Evolutionary conservation across 164 flowering plant genomes (phyloP).

Genomic region (Brasenia schreberi): DNA sequence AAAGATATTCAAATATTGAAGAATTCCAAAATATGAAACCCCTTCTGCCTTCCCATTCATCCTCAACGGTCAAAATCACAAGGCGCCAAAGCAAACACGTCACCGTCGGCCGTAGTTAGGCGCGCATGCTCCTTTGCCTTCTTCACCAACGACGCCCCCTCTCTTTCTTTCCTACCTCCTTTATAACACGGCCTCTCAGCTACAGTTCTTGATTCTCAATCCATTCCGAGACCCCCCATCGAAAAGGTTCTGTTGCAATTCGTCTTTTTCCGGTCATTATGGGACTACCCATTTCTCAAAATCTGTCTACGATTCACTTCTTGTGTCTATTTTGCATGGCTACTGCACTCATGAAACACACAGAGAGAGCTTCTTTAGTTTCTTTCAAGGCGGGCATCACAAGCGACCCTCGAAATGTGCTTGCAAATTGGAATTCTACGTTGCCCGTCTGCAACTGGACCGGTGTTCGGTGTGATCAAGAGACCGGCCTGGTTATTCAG

Average conservation of each 20-base stretch:
- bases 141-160: neutral
- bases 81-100: neutral
- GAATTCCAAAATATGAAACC: too few species aligned
- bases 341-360: neutral
- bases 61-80: neutral
- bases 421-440: constrained; percentile 42
- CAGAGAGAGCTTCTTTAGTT: constrained; percentile 40
- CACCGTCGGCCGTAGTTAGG: neutral
- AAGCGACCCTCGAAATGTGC: constrained; percentile 34
- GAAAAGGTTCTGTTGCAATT: neutral
- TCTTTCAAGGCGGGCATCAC: constrained; percentile 39
- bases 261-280: neutral
- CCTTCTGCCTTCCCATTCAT: neutral
- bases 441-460: constrained; percentile 63
- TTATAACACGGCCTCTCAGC: neutral
- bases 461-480: constrained; percentile 44
- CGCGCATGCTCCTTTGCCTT: neutral
- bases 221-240: neutral
- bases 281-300: neutral
- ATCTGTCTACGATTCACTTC: neutral
- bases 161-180: neutral
- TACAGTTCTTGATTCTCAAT: constrained; percentile 2
- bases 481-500: constrained; percentile 18
- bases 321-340: neutral
- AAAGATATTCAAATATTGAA: too few species aligned